phyloP scores from a whole-genome alignment of 257 asterid species.

The Lavandula angustifolia region DNA sequence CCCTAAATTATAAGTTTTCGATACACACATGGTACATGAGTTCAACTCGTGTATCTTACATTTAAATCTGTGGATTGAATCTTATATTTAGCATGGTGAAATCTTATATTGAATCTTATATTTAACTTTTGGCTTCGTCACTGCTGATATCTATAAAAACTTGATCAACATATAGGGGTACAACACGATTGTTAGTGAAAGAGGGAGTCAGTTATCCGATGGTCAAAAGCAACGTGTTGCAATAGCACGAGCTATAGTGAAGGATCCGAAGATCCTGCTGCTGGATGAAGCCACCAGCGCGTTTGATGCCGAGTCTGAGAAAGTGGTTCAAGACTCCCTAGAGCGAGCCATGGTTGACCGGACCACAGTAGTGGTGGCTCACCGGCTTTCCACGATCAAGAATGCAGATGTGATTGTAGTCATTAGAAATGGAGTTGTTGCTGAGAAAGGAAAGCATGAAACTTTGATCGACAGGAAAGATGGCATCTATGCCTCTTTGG shows the following conservation, averaged over 20 bases:
- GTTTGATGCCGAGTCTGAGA: slow-evolving; percentile 57
- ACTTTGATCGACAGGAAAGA: slow-evolving; percentile 34
- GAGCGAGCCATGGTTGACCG: slow-evolving; percentile 46
- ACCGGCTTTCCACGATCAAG: slow-evolving; percentile 56
- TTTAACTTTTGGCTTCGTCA: no score
- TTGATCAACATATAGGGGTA: slow-evolving; percentile 41
- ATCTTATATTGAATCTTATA: no score
- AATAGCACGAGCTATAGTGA: slow-evolving; percentile 58
- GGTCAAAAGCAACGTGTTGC: slow-evolving; percentile 68
- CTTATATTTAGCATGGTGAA: no score
- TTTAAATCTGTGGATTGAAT: no score
- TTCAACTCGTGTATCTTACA: no score
- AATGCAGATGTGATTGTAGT: slow-evolving; percentile 55
- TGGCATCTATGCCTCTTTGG: slow-evolving; percentile 54
- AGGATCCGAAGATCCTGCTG: slow-evolving; percentile 49
- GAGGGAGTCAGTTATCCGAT: slow-evolving; percentile 55
- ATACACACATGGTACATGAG: no score
- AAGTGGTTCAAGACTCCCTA: slow-evolving; percentile 48
- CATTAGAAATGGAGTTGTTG: slow-evolving; percentile 44
- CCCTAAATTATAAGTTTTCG: no score
- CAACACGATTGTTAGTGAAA: slow-evolving; percentile 53
- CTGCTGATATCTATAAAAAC: no score
- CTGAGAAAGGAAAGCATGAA: slow-evolving; percentile 52
- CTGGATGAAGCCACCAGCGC: slow-evolving; percentile 69
- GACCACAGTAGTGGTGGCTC: slow-evolving; percentile 64